Evolutionary conservation across 257 asterid species (phyloP).

Genomic region (Gentiana straminea): DNA sequence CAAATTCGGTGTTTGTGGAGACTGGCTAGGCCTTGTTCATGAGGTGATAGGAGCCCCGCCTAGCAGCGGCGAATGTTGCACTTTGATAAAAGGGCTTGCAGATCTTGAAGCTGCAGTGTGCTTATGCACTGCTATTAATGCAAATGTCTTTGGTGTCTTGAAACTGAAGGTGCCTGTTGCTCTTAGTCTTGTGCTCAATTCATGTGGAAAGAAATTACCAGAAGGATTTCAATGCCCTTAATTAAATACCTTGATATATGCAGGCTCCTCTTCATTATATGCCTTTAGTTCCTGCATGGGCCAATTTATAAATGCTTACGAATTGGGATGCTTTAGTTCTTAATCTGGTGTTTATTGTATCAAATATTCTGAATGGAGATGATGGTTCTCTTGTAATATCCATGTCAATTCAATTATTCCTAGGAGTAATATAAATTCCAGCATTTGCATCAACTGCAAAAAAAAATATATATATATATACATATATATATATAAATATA

Average conservation of each 20-base stretch:
- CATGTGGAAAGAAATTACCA: conserved; percentile 84
- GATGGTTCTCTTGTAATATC: too few species aligned
- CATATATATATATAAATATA: too few species aligned
- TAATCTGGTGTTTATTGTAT: too few species aligned
- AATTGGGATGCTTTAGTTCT: too few species aligned
- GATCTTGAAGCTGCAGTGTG: conserved; percentile 81
- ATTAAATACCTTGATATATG: background rate
- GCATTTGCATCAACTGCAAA: too few species aligned
- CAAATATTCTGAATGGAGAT: too few species aligned
- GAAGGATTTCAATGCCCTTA: conserved; percentile 48
- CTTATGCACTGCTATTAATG: conserved; percentile 77
- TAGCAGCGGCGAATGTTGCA: conserved; percentile 46
- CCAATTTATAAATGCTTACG: too few species aligned
- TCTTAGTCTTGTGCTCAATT: conserved; percentile 43
- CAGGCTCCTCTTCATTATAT: too few species aligned
- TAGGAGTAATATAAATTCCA: too few species aligned
- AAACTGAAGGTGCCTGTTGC: conserved; percentile 53
- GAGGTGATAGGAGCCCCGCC: conserved; percentile 65
- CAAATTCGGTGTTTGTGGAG: conserved; percentile 78
- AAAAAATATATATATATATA: too few species aligned
- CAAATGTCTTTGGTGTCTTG: conserved; percentile 43
- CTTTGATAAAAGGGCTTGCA: conserved; percentile 58
- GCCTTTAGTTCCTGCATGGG: too few species aligned
- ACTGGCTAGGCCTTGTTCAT: conserved; percentile 73
- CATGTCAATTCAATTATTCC: too few species aligned